These are phyloP conservation scores for Breynia disticha DNA, from an alignment of 441 rosid genomes.

Conservation along the genomic window DNA sequence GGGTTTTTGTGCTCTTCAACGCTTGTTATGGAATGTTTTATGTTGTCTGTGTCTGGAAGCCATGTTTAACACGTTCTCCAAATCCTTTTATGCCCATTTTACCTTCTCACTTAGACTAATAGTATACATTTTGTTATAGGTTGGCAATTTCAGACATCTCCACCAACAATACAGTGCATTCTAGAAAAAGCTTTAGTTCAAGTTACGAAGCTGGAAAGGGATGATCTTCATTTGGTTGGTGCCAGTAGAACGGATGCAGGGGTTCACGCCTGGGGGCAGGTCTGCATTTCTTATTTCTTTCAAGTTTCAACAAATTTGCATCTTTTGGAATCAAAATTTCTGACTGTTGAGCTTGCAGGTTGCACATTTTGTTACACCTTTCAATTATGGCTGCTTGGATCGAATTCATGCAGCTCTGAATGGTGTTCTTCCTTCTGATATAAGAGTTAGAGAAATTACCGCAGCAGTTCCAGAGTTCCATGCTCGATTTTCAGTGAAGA, in stretches of 20 bases:
- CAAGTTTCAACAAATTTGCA: slow-evolving; percentile 8
- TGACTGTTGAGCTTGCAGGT: slow-evolving; percentile 40
- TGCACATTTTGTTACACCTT: slow-evolving; percentile 87
- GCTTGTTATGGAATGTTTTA: too few species aligned
- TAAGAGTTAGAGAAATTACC: slow-evolving; percentile 71
- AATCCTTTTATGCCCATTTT: neutral
- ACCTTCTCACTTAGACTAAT: neutral
- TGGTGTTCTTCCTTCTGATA: slow-evolving; percentile 75
- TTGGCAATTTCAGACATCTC: slow-evolving; percentile 85
- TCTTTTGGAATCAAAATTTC: slow-evolving; percentile 12
- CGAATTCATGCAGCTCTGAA: slow-evolving; percentile 68
- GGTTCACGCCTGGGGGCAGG: slow-evolving; percentile 98
- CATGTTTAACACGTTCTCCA: neutral
- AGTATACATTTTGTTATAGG: slow-evolving; percentile 28
- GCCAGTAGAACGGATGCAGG: slow-evolving; percentile 89
- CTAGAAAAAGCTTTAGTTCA: slow-evolving; percentile 58
- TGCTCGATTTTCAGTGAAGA: slow-evolving; percentile 65
- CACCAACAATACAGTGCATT: slow-evolving; percentile 74
- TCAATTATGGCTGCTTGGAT: slow-evolving; percentile 59
- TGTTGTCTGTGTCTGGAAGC: too few species aligned
- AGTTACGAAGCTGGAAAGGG: slow-evolving; percentile 56
- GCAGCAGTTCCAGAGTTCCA: slow-evolving; percentile 69
- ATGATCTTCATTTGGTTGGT: slow-evolving; percentile 63
- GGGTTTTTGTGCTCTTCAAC: too few species aligned
- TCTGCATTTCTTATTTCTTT: slow-evolving; percentile 24